These are phyloP conservation scores for Ceratopteris richardii DNA, from an alignment of 75 land plant species.

Conservation along the genomic window DNA sequence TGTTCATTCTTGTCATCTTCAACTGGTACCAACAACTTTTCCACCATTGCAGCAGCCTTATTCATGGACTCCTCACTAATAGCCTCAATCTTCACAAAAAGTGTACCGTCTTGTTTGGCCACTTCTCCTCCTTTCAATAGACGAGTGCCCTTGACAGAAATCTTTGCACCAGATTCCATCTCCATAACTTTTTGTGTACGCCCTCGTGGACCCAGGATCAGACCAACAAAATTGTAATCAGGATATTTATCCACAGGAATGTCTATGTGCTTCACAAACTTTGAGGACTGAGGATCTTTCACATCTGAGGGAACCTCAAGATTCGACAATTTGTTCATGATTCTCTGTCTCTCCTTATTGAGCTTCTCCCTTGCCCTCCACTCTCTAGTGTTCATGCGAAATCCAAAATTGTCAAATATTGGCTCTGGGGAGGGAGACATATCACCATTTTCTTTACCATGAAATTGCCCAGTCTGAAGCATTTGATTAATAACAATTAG, in stretches of 20 bases:
- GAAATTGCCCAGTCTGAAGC: slow-evolving; percentile 17
- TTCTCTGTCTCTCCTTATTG: slow-evolving; percentile 14
- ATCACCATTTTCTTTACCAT: slow-evolving; percentile 5
- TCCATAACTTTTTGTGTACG: slow-evolving; percentile 38
- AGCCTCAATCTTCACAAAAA: slow-evolving; percentile 46
- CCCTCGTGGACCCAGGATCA: slow-evolving; percentile 44
- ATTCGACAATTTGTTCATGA: slow-evolving; percentile 19
- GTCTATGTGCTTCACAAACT: slow-evolving; percentile 37
- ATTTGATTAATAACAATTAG: slow-evolving; percentile 20
- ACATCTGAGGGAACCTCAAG: not conserved
- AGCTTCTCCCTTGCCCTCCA: slow-evolving; percentile 18
- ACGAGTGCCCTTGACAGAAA: slow-evolving; percentile 36
- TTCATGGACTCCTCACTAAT: slow-evolving; percentile 32
- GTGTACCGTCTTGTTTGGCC: slow-evolving; percentile 27
- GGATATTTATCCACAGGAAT: slow-evolving; percentile 48
- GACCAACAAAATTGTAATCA: slow-evolving; percentile 42
- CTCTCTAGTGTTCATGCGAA: slow-evolving; percentile 22
- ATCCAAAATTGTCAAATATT: slow-evolving; percentile 20
- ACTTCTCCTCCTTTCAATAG: slow-evolving; percentile 20
- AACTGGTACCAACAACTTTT: slow-evolving; percentile 36
- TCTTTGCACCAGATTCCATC: slow-evolving; percentile 46
- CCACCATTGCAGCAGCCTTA: slow-evolving; percentile 37
- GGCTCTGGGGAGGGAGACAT: slow-evolving; percentile 37
- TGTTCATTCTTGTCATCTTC: slow-evolving; percentile 16
- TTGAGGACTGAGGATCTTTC: slow-evolving; percentile 13